Percentiles rank a stretch among this genome's conserved stretches.
Conservation (phyloP, 2,329 filamentous ascomycete species). For the Penicillium crustosum region DNA sequence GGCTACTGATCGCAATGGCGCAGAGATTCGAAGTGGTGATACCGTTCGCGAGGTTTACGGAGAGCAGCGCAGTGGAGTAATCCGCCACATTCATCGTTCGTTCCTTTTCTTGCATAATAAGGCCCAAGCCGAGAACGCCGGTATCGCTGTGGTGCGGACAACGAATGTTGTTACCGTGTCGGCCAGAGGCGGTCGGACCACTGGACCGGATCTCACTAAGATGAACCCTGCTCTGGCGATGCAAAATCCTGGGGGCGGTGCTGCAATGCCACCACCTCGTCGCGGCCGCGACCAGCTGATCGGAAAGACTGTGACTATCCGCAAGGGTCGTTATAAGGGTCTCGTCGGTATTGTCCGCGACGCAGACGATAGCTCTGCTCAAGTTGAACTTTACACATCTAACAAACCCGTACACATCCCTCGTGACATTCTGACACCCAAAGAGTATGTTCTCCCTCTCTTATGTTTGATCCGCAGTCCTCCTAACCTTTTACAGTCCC, state of each 20-base stretch:
- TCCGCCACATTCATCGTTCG: conserved; percentile 91
- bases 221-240: conserved; percentile 91
- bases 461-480: neutral
- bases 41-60: conserved; percentile 88
- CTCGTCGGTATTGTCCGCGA: conserved; percentile 94
- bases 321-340: conserved; percentile 86
- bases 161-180: conserved; percentile 85
- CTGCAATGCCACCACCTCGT: conserved; percentile 67
- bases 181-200: conserved; percentile 86
- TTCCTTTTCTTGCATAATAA: conserved; percentile 88
- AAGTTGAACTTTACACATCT: conserved; percentile 92
- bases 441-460: conserved; percentile 62
- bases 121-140: conserved; percentile 78
- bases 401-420: conserved; percentile 84
- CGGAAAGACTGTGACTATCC: conserved; percentile 87
- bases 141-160: conserved; percentile 84
- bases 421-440: conserved; percentile 78
- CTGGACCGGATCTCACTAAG: conserved; percentile 72
- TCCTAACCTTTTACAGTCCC: conserved; percentile 38
- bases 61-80: conserved; percentile 80
- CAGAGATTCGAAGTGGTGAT: conserved; percentile 88
- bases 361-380: conserved; percentile 78
- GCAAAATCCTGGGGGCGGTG: conserved; percentile 54
- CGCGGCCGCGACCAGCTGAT: conserved; percentile 77
- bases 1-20: conserved; percentile 87